Base-by-base conservation (phyloP, 2,329 filamentous ascomycete genomes). In the Fusarium pseudocircinatum region DNA sequence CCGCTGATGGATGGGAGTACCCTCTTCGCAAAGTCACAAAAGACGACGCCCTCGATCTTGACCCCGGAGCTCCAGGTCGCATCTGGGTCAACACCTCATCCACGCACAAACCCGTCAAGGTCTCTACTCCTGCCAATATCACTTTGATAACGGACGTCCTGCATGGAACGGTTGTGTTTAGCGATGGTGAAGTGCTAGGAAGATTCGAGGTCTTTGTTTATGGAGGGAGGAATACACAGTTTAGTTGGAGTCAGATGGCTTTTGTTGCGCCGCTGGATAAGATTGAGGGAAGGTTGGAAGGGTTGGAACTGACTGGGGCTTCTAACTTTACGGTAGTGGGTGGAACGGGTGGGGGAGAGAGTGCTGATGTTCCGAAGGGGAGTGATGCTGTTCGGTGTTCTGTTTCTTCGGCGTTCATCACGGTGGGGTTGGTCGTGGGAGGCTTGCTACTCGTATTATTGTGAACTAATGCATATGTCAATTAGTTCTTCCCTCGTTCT, bases 231-330 rank as follows among this genome's bases (percentile, higher is more conserved):
- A 70, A 70, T 4, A 70, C 67, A 0, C 66, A 49, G 22, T 70
- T 70, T 16, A 70, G 67, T 16, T 70, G 67, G 67, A 70, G 66
- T 30, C 67, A 70, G 16, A 70, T 70, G 60, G 66, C 67, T 2
- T 70, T 70, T 24, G 67, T 70, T 26, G 67, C 67, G 3, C 67
- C 66, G 1, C 16, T 70, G 8, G 18, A 56, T 9, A 32, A 24
- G 14, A n/a, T 66, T 1, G 18, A 28, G 28, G 67, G 67, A 20
- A 43, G 18, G 0, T 1, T 70, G 4, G 36, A 43, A 13, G 0
- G 14, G 2, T 16, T 70, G 1, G 8, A 7, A 4, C 4, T 70
- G 13, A 22, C 16, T 22, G 47, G 18, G 3, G 12, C 28, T 36
- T 44, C 47, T 3, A 10, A 22, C 2, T 70, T 60, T 30, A 32